These are phyloP conservation scores for Phytophthora citricola DNA, from an alignment of 352 stramenopile genomes.

Conservation along the genomic window DNA sequence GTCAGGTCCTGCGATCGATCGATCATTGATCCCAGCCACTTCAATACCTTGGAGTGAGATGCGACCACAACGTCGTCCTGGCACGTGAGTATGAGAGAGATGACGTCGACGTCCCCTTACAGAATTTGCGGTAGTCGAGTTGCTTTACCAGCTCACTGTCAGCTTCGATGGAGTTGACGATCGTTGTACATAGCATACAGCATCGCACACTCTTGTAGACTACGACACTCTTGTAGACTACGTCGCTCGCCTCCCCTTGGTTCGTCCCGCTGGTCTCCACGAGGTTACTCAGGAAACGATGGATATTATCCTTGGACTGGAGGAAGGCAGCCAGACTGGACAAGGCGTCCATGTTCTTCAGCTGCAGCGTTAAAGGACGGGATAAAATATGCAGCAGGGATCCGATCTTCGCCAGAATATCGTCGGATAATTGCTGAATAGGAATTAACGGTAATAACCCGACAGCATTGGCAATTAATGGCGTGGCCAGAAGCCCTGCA, in stretches of 20 bases:
- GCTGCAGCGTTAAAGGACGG: constrained; percentile 27
- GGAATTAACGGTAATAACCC: constrained; percentile 30
- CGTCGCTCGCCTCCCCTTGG: constrained; percentile 37
- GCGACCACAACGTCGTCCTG: constrained; percentile 33
- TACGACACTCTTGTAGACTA: constrained; percentile 62
- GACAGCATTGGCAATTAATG: constrained; percentile 33
- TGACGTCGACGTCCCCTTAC: constrained; percentile 50
- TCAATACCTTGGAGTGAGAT: constrained; percentile 66
- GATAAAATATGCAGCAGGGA: constrained; percentile 37
- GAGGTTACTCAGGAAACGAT: constrained; percentile 33
- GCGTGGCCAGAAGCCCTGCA: constrained; percentile 18
- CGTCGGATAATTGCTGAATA: constrained; percentile 16
- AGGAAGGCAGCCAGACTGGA: constrained; percentile 12
- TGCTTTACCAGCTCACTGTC: constrained; percentile 1
- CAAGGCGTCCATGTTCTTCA: constrained; percentile 28
- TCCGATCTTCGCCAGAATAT: constrained; percentile 21
- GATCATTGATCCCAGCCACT: constrained; percentile 84
- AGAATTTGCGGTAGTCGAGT: constrained; percentile 56
- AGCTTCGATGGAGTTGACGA: constrained; percentile 51
- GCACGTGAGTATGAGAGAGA: constrained; percentile 50
- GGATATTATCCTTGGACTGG: constrained; percentile 30
- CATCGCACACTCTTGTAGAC: constrained; percentile 65
- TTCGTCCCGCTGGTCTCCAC: constrained; percentile 16
- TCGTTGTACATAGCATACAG: constrained; percentile 69
- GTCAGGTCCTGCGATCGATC: constrained; percentile 65